phyloP scores from a whole-genome alignment of 495 filamentous ascomycete species.

The Darksidea phi region DNA sequence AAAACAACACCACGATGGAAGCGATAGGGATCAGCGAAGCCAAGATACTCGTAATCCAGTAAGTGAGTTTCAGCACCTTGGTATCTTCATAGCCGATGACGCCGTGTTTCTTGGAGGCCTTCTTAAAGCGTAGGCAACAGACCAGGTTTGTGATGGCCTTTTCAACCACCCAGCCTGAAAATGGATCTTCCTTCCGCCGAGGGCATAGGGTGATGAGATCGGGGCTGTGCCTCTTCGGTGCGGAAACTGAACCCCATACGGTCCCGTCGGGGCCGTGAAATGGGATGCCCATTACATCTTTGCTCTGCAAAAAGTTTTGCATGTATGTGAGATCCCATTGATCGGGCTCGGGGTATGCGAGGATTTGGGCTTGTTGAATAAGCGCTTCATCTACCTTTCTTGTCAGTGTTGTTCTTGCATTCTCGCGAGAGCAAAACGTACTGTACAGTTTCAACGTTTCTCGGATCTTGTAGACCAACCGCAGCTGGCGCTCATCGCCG shows the following conservation, averaged over 20 bases:
- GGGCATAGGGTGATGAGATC: neutral
- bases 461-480: neutral
- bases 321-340: neutral
- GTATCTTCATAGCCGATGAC: neutral
- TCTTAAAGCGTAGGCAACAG: neutral
- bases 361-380: conserved; percentile 1
- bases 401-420: neutral
- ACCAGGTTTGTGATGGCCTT: neutral
- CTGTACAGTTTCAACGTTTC: conserved; percentile 3
- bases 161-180: neutral
- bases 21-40: conserved; percentile 9
- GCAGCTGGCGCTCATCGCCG: neutral
- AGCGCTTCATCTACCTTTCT: neutral
- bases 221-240: neutral
- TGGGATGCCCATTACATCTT: neutral
- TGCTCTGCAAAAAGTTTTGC: neutral
- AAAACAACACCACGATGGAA: conserved; percentile 11
- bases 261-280: neutral
- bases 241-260: neutral
- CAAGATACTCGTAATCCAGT: conserved; percentile 4
- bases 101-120: neutral
- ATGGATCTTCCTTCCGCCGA: neutral
- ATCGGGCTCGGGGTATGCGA: neutral
- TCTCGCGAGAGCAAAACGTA: neutral
- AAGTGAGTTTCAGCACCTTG: neutral